Conservation (phyloP, 148 eudicot species). For the Agrostemma githago region DNA sequence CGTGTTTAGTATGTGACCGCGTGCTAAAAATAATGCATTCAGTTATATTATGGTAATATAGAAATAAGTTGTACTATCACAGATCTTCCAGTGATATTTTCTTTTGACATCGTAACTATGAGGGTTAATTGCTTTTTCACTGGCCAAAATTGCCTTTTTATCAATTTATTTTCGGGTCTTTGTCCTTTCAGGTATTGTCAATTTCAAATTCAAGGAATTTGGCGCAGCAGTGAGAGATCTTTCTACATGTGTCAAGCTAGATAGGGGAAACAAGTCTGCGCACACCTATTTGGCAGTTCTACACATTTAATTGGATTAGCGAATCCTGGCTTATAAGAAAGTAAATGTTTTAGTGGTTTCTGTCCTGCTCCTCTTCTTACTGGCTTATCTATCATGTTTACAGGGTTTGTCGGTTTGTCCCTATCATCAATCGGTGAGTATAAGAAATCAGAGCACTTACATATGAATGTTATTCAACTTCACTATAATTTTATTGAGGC, state of each 20-base stretch:
- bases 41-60: too few species aligned
- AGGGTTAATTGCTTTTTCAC: too few species aligned
- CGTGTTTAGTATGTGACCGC: too few species aligned
- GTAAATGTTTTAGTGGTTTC: neutral
- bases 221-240: constrained; percentile 77
- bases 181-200: constrained; percentile 25
- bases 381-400: too few species aligned
- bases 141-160: too few species aligned
- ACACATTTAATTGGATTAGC: neutral
- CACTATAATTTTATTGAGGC: constrained; percentile 31
- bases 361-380: neutral
- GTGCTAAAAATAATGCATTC: neutral
- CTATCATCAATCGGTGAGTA: constrained; percentile 82
- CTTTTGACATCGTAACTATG: neutral
- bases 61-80: neutral
- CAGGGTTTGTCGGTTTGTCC: constrained; percentile 89
- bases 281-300: constrained; percentile 49
- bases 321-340: constrained; percentile 7
- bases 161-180: too few species aligned
- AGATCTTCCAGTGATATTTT: constrained; percentile 2
- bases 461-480: constrained; percentile 64
- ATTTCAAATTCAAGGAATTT: neutral
- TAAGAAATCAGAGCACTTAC: constrained; percentile 79
- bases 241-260: constrained; percentile 72
- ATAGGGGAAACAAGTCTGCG: constrained; percentile 76